These are phyloP conservation scores for Jamesozyma rosinii DNA, from an alignment of 805 yeast species.

Conservation along the genomic window DNA sequence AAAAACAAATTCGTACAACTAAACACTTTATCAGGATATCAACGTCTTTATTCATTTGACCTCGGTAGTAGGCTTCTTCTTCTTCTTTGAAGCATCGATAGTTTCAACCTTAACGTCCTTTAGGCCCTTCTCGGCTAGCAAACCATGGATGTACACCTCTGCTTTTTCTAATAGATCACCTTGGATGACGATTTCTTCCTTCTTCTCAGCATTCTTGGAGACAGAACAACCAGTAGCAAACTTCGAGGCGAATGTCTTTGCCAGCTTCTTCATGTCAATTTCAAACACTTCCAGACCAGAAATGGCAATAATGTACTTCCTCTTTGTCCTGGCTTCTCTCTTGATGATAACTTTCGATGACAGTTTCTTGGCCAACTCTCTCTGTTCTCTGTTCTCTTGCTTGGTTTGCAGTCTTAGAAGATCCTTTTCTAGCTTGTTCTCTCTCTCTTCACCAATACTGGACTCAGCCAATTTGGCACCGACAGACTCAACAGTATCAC, in stretches of 20 bases:
- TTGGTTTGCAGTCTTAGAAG: conserved; percentile 76
- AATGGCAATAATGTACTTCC: conserved; percentile 79
- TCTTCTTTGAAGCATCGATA: conserved; percentile 71
- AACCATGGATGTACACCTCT: conserved; percentile 58
- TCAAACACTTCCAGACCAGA: conserved; percentile 83
- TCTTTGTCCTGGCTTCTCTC: conserved; percentile 81
- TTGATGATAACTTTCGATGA: conserved; percentile 76
- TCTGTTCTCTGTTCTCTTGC: conserved; percentile 75
- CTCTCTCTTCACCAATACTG: conserved; percentile 62
- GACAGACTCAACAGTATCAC: conserved; percentile 34
- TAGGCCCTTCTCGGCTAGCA: conserved; percentile 74
- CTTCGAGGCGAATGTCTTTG: conserved; percentile 85
- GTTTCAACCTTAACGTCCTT: conserved; percentile 83
- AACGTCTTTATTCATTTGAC: conserved; percentile 2
- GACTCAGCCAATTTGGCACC: conserved; percentile 38
- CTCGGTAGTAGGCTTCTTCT: conserved; percentile 33
- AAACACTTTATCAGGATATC: no score
- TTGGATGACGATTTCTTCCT: conserved; percentile 84
- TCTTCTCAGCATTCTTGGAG: conserved; percentile 80
- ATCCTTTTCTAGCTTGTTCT: conserved; percentile 73
- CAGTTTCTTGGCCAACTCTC: conserved; percentile 69
- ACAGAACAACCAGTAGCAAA: conserved; percentile 96
- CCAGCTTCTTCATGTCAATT: conserved; percentile 79
- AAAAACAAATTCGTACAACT: neutral
- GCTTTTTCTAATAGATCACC: conserved; percentile 94